These are phyloP conservation scores for Avena eriantha DNA, from an alignment of 176 grass and related monocot species.

Conservation along the genomic window DNA sequence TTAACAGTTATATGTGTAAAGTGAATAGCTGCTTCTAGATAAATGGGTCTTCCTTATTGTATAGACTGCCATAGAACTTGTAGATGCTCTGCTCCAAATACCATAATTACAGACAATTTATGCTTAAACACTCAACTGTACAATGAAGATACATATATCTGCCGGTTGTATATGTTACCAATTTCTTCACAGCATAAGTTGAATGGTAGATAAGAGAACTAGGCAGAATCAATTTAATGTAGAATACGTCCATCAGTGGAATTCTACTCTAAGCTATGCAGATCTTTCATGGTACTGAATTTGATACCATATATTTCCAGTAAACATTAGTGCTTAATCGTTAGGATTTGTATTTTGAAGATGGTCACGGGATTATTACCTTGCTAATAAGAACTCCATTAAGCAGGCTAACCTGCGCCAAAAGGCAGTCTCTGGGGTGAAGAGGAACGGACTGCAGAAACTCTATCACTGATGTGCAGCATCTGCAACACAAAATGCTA, in stretches of 20 bases:
- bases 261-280: conserved; percentile 15
- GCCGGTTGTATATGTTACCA: conserved; percentile 8
- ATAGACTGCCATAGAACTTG: background rate
- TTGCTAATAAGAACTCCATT: conserved; percentile 14
- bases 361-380: background rate
- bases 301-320: background rate
- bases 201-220: background rate
- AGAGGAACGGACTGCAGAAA: conserved; percentile 41
- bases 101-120: background rate
- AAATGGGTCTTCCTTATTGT: background rate
- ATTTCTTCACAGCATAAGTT: background rate
- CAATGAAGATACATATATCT: conserved; percentile 23
- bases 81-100: conserved; percentile 1
- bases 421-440: conserved; percentile 32
- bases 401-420: conserved; percentile 19
- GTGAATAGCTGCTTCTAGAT: background rate
- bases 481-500: background rate
- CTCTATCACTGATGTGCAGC: background rate
- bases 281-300: background rate
- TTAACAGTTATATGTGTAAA: background rate
- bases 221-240: background rate
- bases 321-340: background rate
- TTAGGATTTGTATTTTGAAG: background rate
- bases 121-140: background rate
- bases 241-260: background rate